Conservation (phyloP, 257 asterid genomes). For the Fraxinus pennsylvanica region DNA sequence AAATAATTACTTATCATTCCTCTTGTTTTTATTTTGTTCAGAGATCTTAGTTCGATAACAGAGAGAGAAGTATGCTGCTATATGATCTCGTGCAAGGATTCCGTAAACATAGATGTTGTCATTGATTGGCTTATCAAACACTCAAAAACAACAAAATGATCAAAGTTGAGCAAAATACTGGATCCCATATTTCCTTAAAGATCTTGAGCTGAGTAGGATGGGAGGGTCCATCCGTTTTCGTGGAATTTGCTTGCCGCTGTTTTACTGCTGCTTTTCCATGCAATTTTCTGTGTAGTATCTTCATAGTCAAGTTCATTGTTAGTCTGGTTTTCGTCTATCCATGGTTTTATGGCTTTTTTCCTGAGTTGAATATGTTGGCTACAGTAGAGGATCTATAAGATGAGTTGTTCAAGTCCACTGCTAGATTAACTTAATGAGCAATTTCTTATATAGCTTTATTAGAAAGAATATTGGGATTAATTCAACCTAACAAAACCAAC, state of each 20-base stretch:
- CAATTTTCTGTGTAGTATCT: not conserved
- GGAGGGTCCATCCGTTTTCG: not conserved
- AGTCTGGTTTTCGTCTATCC: not conserved
- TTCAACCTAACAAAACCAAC: too few species aligned
- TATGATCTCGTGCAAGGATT: constrained; percentile 93
- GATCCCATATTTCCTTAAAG: not conserved
- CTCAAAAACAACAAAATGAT: not conserved
- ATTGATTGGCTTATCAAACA: constrained; percentile 63
- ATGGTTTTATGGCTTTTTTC: not conserved
- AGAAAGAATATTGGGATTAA: too few species aligned
- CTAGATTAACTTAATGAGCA: too few species aligned
- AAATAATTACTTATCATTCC: not conserved
- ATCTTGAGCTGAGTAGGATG: not conserved
- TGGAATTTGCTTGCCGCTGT: not conserved
- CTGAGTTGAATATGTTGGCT: not conserved
- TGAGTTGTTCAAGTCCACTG: too few species aligned
- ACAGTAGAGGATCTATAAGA: not conserved
- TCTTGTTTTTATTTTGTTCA: constrained; percentile 20
- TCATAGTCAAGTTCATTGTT: not conserved
- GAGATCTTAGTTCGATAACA: constrained; percentile 56
- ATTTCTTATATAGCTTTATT: too few species aligned
- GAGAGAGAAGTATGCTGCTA: constrained; percentile 95
- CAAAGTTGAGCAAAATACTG: not conserved
- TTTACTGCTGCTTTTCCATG: not conserved
- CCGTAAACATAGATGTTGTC: constrained; percentile 71